Percentiles rank a stretch among this genome's conserved stretches.
phyloP scores from a whole-genome alignment of 306 rosid species.

The Carpinus viminea region DNA sequence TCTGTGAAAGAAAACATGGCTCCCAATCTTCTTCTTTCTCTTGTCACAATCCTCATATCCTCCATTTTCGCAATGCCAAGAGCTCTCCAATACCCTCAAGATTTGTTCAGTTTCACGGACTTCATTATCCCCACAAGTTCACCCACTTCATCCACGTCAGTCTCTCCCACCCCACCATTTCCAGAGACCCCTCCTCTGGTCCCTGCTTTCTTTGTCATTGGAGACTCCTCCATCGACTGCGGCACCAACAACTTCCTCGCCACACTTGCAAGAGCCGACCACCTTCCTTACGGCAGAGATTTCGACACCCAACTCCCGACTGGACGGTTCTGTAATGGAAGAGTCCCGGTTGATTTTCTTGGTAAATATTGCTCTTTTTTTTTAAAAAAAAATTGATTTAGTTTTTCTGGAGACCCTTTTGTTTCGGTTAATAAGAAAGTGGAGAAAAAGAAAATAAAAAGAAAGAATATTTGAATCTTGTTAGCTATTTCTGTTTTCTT shows the following conservation, averaged over 20 bases:
- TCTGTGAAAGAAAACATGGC: slow-evolving; percentile 33
- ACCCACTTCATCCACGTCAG: slow-evolving; percentile 30
- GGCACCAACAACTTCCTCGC: slow-evolving; percentile 82
- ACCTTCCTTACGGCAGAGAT: slow-evolving; percentile 77
- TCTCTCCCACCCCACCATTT: background rate
- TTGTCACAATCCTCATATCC: slow-evolving; percentile 27
- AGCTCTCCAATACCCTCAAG: slow-evolving; percentile 26
- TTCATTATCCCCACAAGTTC: slow-evolving; percentile 15
- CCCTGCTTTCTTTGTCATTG: slow-evolving; percentile 74
- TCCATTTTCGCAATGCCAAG: slow-evolving; percentile 19
- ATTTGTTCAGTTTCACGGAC: background rate
- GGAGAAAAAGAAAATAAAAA: background rate
- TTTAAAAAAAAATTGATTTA: background rate
- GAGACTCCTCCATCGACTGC: slow-evolving; percentile 84
- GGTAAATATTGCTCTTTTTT: slow-evolving; percentile 30
- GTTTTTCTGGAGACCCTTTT: background rate
- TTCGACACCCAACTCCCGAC: slow-evolving; percentile 82
- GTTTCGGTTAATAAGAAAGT: background rate
- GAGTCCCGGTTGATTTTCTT: slow-evolving; percentile 83
- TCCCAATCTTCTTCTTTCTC: slow-evolving; percentile 4
- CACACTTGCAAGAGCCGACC: slow-evolving; percentile 82
- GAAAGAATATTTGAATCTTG: background rate
- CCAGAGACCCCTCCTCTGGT: slow-evolving; percentile 37
- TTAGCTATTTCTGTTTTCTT: background rate
- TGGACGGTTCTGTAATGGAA: slow-evolving; percentile 81